Evolutionary conservation across 257 asterid genomes (phyloP), one percentile per base, ranked within the genome.

Genomic region (Solanum virginianum): DNA sequence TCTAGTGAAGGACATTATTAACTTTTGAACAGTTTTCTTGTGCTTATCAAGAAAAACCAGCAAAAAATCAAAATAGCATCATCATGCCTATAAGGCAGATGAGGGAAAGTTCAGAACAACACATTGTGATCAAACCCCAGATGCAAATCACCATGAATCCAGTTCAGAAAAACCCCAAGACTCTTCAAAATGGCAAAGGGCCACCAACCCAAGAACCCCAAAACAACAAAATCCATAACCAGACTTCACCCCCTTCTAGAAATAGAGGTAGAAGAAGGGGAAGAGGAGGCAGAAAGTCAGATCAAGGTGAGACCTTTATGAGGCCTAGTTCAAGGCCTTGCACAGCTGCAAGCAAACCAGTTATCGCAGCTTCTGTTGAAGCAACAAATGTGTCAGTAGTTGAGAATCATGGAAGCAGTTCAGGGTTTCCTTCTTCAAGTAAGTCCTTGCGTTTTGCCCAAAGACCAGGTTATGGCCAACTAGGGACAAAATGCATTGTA

Each of bases 381-480:
- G 80, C 54, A 18, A 41, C 55, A 41, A 71, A 71, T 71, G 80
- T 71, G 55, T 71, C 80, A 71, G 51, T 11, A 16, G 32, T 71
- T 71, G 80, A 71, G 55, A 41, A 1, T 41, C 41, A 71, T 71
- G 80, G 55, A 71, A 71, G 32, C n/a, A 71, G 32, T 29, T 71
- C 86, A 70, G 89, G 91, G 1, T 95, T 90, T 87, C 95, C 97
- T 83, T 83, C 91, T 84, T 93, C 99, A 56, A 94, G 94, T 91
- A 97, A 97, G 89, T 86, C 95, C 63, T 75, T 93, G 92, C 90
- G 90, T 82, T 97, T 95, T 86, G 92, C 99, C 2, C 86, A 92
- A 45, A 88, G 99, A 89, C 99, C 99, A 8, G 99, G 98, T 4
- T 97, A 87, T 84, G 99, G 99, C 80, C 96, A 92, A 85, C 91